Percentiles rank a stretch among this genome's conserved stretches.
Conservation (phyloP, 805 yeast genomes). For the Nakazawaea laoshanensis region DNA sequence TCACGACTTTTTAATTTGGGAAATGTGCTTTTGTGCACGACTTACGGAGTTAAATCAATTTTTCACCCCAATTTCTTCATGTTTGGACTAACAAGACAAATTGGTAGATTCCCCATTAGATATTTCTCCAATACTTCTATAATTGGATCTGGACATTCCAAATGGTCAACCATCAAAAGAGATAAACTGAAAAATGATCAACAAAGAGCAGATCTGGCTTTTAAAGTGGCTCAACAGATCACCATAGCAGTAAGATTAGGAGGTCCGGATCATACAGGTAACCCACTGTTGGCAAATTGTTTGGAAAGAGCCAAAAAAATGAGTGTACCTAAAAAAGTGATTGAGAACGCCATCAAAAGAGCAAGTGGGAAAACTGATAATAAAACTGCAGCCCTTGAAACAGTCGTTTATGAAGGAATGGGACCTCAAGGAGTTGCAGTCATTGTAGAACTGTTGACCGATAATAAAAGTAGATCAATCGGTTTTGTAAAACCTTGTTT, state of each 20-base stretch:
- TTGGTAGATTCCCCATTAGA: background rate
- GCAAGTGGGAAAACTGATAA: slow-evolving; percentile 59
- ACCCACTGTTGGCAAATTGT: slow-evolving; percentile 55
- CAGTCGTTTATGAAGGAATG: slow-evolving; percentile 75
- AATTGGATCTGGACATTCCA: slow-evolving; percentile 71
- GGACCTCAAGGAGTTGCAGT: slow-evolving; percentile 91
- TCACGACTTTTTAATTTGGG: too few relatives aligned
- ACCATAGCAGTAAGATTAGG: slow-evolving; percentile 69
- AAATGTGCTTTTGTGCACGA: too few relatives aligned
- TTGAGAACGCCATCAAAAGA: slow-evolving; percentile 81
- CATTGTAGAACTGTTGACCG: slow-evolving; percentile 80
- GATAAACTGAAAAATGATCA: slow-evolving; percentile 92
- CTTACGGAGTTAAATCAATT: too few relatives aligned
- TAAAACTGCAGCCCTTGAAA: slow-evolving; percentile 39
- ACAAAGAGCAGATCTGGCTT: slow-evolving; percentile 58
- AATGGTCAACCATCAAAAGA: slow-evolving; percentile 93
- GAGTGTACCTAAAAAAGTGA: slow-evolving; percentile 75
- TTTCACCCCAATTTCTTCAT: too few relatives aligned
- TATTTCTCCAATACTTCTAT: background rate
- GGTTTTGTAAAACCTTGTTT: slow-evolving; percentile 69
- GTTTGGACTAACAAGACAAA: too few relatives aligned
- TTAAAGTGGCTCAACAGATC: slow-evolving; percentile 64
- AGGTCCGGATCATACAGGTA: slow-evolving; percentile 57
- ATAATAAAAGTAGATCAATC: slow-evolving; percentile 77
- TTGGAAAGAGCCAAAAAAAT: slow-evolving; percentile 70